A percentile compares a stretch with the other conserved stretches of the same genome.
Conservation (phyloP, 2,329 filamentous ascomycete species). For the Cercospora zeae-maydis region DNA sequence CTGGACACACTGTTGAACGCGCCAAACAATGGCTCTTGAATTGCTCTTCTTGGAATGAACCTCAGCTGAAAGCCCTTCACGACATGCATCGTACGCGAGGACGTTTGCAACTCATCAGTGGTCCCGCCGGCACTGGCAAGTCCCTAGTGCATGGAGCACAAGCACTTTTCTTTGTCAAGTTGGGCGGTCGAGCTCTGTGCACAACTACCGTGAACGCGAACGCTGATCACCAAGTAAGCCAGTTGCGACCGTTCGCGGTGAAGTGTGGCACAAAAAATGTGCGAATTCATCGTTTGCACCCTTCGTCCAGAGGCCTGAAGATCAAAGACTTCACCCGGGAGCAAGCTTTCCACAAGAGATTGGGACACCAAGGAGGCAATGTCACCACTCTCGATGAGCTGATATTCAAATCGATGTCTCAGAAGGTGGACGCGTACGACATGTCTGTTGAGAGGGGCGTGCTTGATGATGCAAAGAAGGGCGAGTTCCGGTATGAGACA, state of each 20-base stretch:
- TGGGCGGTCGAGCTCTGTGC: slow-evolving; percentile 7
- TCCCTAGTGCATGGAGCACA: background rate
- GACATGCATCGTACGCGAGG: background rate
- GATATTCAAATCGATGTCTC: background rate
- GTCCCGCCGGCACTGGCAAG: slow-evolving; percentile 10
- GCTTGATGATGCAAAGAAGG: background rate
- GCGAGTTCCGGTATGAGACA: background rate
- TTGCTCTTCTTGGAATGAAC: background rate
- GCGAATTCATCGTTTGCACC: background rate
- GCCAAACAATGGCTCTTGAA: background rate
- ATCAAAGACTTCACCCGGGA: background rate
- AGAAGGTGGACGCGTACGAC: background rate
- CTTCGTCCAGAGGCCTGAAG: background rate
- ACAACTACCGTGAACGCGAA: slow-evolving; percentile 6
- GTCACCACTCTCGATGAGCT: background rate
- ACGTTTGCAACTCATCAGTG: background rate
- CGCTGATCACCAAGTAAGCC: background rate
- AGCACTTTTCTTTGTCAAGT: background rate
- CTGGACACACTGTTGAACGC: background rate
- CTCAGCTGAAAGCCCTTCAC: slow-evolving; percentile 2
- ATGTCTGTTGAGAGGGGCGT: slow-evolving; percentile 1
- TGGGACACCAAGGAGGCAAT: background rate
- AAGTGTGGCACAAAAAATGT: background rate
- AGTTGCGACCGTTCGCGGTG: background rate
- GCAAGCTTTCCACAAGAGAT: background rate